phyloP scores from a whole-genome alignment of 495 filamentous ascomycete species.

The Parathielavia appendiculata region DNA sequence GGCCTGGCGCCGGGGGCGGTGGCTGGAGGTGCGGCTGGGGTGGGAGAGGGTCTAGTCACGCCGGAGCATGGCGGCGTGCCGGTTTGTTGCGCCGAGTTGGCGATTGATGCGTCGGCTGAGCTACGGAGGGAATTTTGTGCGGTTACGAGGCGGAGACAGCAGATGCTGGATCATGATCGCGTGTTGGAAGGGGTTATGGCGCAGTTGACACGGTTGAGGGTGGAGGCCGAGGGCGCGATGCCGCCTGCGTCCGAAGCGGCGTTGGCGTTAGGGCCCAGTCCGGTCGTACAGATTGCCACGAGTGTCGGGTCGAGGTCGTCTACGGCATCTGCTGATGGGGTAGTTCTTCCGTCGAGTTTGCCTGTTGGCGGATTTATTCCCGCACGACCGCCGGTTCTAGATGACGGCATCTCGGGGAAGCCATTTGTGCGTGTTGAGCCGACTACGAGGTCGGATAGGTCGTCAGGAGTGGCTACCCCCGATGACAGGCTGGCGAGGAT shows the following conservation, averaged over 20 bases:
- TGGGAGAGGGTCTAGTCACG: not conserved
- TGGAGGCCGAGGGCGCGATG: conserved; percentile 9
- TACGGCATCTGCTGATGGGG: conserved; percentile 12
- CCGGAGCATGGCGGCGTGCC: conserved; percentile 14
- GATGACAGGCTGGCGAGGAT: conserved; percentile 19
- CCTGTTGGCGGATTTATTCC: conserved; percentile 17
- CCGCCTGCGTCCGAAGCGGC: conserved; percentile 8
- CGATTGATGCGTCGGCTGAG: conserved; percentile 40
- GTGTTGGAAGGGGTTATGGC: conserved; percentile 42
- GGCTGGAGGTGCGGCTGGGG: conserved; percentile 8
- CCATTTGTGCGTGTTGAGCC: conserved; percentile 42
- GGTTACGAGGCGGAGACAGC: conserved; percentile 36
- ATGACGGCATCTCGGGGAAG: conserved; percentile 45
- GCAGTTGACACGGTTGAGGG: conserved; percentile 27
- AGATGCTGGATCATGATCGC: conserved; percentile 34
- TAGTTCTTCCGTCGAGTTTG: conserved; percentile 3
- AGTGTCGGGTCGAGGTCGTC: conserved; percentile 10
- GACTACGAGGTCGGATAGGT: conserved; percentile 13
- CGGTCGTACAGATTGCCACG: conserved; percentile 10
- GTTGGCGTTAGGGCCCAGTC: conserved; percentile 17
- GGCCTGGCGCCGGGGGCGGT: conserved; percentile 22
- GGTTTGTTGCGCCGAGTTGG: conserved; percentile 41
- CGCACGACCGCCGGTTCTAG: conserved; percentile 29
- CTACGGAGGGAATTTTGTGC: conserved; percentile 43
- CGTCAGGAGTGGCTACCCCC: conserved; percentile 17